Percentiles rank a stretch among this genome's conserved stretches.
phyloP scores from a whole-genome alignment of 1,284 basidiomycete genomes.

The Boletellus dicymbophilus region DNA sequence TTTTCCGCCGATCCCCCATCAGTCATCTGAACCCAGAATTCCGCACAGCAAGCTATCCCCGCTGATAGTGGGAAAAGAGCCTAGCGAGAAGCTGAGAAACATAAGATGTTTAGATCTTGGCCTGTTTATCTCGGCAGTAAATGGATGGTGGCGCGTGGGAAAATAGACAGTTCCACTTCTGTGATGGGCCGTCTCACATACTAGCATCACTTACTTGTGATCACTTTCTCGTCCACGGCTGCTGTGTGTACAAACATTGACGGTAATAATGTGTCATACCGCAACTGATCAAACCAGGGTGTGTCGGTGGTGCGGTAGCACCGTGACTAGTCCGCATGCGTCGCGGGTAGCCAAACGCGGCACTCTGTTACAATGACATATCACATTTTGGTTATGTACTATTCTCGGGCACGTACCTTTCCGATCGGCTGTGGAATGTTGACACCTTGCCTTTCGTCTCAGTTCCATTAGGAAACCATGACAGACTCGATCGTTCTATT shows the following conservation, averaged over 20 bases:
- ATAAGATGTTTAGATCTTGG: not conserved
- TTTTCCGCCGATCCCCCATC: slow-evolving; percentile 13
- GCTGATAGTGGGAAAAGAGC: slow-evolving; percentile 6
- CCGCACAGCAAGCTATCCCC: not conserved
- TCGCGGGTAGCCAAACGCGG: slow-evolving; percentile 5
- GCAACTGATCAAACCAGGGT: not conserved
- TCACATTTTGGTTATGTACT: slow-evolving; percentile 3
- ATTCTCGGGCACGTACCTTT: slow-evolving; percentile 1
- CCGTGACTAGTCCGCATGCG: not conserved
- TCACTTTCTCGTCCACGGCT: too few relatives aligned
- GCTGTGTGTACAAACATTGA: too few relatives aligned
- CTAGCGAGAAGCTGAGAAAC: not conserved
- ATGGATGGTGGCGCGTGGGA: too few relatives aligned
- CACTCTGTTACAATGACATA: slow-evolving; percentile 4
- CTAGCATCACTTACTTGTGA: too few relatives aligned
- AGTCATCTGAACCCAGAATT: not conserved
- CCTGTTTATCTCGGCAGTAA: not conserved
- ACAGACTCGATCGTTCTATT: slow-evolving; percentile 14
- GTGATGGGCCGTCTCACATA: too few relatives aligned
- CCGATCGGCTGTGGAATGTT: slow-evolving; percentile 7
- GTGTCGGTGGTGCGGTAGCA: not conserved
- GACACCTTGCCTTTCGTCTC: slow-evolving; percentile 6
- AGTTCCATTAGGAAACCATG: slow-evolving; percentile 6
- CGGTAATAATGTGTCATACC: not conserved
- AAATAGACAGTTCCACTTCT: too few relatives aligned